phyloP scores from a whole-genome alignment of 371 early-diverging fungal genomes.

The Mortierella sp. region DNA sequence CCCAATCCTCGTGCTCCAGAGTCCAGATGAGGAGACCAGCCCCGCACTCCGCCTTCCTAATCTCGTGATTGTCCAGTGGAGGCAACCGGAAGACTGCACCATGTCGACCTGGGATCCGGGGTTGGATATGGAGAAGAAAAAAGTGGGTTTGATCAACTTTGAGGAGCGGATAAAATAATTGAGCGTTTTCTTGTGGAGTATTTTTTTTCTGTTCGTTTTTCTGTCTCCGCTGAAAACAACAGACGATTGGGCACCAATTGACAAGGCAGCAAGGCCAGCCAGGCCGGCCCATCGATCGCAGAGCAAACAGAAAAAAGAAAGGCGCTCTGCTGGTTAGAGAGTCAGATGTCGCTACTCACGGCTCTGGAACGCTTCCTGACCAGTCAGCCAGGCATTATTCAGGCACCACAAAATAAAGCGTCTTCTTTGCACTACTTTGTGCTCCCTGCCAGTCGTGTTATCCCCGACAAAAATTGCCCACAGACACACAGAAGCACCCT shows the following conservation, averaged over 20 bases:
- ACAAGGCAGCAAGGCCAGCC: background rate
- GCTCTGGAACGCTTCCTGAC: background rate
- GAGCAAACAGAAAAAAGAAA: background rate
- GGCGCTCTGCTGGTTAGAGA: background rate
- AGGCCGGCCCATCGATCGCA: background rate
- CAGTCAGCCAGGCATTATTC: background rate
- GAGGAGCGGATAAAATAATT: background rate
- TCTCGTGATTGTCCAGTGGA: constrained; percentile 4
- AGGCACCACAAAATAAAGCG: background rate
- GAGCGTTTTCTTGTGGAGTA: background rate
- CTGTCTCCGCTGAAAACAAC: constrained; percentile 1
- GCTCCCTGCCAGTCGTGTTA: background rate
- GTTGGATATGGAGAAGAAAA: background rate
- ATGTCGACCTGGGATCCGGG: background rate
- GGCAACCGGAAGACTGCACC: background rate
- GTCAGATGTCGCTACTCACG: background rate
- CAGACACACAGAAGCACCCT: background rate
- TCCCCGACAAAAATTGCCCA: background rate
- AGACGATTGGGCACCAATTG: background rate
- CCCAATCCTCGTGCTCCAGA: background rate
- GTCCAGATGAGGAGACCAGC: background rate
- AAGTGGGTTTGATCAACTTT: background rate
- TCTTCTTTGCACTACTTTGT: background rate
- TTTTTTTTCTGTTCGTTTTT: background rate
- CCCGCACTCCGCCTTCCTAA: background rate